These are phyloP conservation scores for Aspergillus alliaceus DNA, from an alignment of 2,329 filamentous ascomycete species.

Conservation along the genomic window DNA sequence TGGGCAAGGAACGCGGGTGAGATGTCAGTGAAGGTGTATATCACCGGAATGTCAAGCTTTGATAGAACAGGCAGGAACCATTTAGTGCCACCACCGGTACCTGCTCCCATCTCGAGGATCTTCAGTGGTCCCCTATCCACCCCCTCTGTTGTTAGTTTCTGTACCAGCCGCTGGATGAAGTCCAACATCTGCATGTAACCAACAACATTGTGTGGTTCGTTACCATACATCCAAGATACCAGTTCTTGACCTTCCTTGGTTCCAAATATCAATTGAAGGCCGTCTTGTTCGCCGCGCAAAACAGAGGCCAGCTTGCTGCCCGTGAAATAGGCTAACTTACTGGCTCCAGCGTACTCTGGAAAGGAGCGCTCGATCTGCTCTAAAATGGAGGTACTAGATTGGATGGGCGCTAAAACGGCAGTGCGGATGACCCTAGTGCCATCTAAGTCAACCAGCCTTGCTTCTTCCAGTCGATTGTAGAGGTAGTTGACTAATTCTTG, in stretches of 20 bases:
- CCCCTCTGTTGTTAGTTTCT: slow-evolving; percentile 16
- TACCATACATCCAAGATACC: slow-evolving; percentile 36
- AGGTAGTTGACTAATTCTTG: slow-evolving; percentile 31
- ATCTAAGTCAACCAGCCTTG: slow-evolving; percentile 30
- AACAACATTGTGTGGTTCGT: slow-evolving; percentile 37
- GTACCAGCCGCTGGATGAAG: slow-evolving; percentile 25
- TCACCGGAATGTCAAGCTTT: slow-evolving; percentile 26
- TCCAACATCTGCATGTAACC: slow-evolving; percentile 36
- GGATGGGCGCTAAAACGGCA: slow-evolving; percentile 16
- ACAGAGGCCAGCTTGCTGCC: slow-evolving; percentile 21
- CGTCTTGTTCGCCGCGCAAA: slow-evolving; percentile 35
- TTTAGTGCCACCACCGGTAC: slow-evolving; percentile 40
- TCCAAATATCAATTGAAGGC: slow-evolving; percentile 43
- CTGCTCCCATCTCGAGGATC: slow-evolving; percentile 44
- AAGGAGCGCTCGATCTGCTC: slow-evolving; percentile 26
- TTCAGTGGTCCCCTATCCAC: slow-evolving; percentile 20
- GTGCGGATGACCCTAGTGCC: slow-evolving; percentile 30
- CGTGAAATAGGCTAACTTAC: slow-evolving; percentile 22
- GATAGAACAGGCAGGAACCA: slow-evolving; percentile 29
- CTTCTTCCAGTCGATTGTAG: slow-evolving; percentile 35
- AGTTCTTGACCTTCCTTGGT: slow-evolving; percentile 35
- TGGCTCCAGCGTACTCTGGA: slow-evolving; percentile 28
- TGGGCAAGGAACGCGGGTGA: slow-evolving; percentile 36
- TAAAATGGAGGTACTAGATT: slow-evolving; percentile 24
- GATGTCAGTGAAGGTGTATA: slow-evolving; percentile 45